These are phyloP conservation scores for Trichophyton rubrum DNA, from an alignment of 2,329 filamentous ascomycete species.

Conservation along the genomic window DNA sequence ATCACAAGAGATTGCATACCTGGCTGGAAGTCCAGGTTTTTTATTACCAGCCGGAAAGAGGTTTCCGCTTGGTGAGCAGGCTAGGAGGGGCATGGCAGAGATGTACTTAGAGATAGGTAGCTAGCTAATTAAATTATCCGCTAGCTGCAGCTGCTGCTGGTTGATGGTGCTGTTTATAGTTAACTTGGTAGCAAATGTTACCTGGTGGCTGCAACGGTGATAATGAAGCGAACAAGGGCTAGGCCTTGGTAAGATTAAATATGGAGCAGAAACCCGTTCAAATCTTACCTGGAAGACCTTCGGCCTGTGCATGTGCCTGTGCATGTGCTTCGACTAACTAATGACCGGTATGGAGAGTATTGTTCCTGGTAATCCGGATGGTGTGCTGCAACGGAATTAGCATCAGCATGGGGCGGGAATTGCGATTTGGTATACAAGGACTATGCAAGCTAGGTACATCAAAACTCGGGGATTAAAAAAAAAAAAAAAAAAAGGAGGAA, in stretches of 20 bases:
- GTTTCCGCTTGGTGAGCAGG: not conserved
- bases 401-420: not conserved
- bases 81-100: not conserved
- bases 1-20: not conserved
- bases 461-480: not conserved
- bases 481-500: not conserved
- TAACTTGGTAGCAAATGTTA: too few relatives aligned
- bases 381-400: not conserved
- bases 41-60: not conserved
- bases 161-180: not conserved
- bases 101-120: not conserved
- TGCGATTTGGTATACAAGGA: constrained; percentile 2
- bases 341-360: not conserved
- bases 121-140: not conserved
- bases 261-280: not conserved
- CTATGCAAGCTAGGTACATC: constrained; percentile 2
- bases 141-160: not conserved
- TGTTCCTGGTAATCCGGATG: not conserved
- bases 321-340: not conserved
- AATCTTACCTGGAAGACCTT: not conserved
- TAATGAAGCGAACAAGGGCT: not conserved
- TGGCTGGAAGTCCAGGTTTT: not conserved
- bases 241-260: not conserved
- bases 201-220: too few relatives aligned
- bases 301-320: not conserved